These are phyloP conservation scores for Nothophaeocryptopus gaeumannii DNA, from an alignment of 2,329 filamentous ascomycete species.

Conservation along the genomic window DNA sequence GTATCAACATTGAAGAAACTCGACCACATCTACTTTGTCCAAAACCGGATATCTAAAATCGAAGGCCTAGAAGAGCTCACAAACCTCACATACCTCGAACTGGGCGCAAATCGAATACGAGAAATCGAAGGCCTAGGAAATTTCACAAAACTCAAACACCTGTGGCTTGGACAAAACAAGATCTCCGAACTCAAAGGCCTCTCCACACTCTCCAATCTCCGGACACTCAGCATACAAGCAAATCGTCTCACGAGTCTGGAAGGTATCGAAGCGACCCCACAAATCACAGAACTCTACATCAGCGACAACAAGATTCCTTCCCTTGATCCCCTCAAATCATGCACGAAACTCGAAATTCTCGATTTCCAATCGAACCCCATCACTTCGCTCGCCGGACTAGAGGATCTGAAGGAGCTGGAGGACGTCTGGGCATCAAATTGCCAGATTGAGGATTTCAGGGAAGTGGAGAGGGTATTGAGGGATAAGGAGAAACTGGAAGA, in stretches of 20 bases:
- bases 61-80: slow-evolving; percentile 75
- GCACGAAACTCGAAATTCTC: slow-evolving; percentile 66
- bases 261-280: slow-evolving; percentile 69
- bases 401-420: slow-evolving; percentile 67
- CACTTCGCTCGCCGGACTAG: slow-evolving; percentile 68
- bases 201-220: slow-evolving; percentile 70
- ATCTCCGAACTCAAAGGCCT: slow-evolving; percentile 81
- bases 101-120: slow-evolving; percentile 87
- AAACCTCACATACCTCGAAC: slow-evolving; percentile 77
- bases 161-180: slow-evolving; percentile 97
- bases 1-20: slow-evolving; percentile 73
- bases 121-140: slow-evolving; percentile 82
- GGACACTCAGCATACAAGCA: slow-evolving; percentile 89
- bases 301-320: slow-evolving; percentile 87
- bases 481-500: slow-evolving; percentile 80
- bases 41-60: slow-evolving; percentile 88
- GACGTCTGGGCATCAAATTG: slow-evolving; percentile 97
- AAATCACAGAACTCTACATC: slow-evolving; percentile 90
- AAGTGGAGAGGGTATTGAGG: slow-evolving; percentile 73
- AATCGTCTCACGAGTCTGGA: slow-evolving; percentile 81
- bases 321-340: slow-evolving; percentile 62
- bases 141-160: slow-evolving; percentile 73
- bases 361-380: slow-evolving; percentile 91
- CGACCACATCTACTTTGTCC: slow-evolving; percentile 84
- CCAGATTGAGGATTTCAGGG: slow-evolving; percentile 71